Base-by-base conservation (phyloP, 202 grass and related monocot species). In the Sporobolus alterniflorus region DNA sequence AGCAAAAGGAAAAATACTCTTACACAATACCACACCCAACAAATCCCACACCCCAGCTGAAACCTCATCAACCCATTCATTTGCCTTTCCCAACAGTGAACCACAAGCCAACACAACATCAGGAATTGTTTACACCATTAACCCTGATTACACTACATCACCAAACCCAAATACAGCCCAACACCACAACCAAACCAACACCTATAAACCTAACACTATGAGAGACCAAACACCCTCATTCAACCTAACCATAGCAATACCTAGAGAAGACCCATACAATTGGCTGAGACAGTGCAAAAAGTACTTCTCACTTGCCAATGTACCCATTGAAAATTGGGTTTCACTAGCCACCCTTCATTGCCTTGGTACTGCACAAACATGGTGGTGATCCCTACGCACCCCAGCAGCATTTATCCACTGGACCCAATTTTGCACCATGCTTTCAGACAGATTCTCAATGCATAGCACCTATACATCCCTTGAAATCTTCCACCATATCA, bases 321-420 rank as follows among this genome's bases (percentile, higher is more conserved):
- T 56, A 3, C 52, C n/a, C 0, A 10, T 11, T 1, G 52, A 56
- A 0, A 25, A 5, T 2, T 56, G 52, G n/a, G 52, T 56, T 3
- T 25, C 52, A 2, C 8, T 11, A 11, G 52, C 21, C 1, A 56
- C 52, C 3, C 1, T 56, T 0, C 22, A 56, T 11, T 56, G 21
- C 11, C n/a, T 6, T 56, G 52, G 22, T 3, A 0, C n/a, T 2
- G 22, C 52, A 3, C 18, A 56, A 3, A 11, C 7, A 11, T 56
- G 52, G 52, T 56, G 52, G 52, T 25, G n/a, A 0, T 10, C 18
- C 1, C 1, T 56, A 3, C n/a, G 52, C 6, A 24, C 8, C 2
- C 9, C 21, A 11, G 8, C n/a, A 3, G 25, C 2, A 3, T 1
- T 25, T 0, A 10, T 56, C 0, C 2, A 1, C 0, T 56, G 52